These are phyloP conservation scores for Crithidia sp. DNA, from an alignment of 208 protist genomes.

Conservation along the genomic window DNA sequence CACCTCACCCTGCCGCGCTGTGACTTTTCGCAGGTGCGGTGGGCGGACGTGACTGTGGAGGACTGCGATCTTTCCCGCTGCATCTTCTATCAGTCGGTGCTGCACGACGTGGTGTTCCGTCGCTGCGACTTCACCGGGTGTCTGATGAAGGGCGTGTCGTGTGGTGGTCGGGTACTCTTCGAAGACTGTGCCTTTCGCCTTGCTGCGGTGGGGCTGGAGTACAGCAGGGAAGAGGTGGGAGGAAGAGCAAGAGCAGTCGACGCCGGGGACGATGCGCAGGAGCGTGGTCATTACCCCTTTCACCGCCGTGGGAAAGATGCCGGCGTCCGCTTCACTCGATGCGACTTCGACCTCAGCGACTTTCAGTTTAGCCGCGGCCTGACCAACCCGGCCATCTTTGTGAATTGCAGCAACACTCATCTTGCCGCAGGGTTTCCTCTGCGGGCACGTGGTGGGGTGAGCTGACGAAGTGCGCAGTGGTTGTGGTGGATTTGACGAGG, in stretches of 20 bases:
- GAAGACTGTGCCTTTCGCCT: constrained; percentile 63
- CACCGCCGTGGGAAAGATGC: background rate
- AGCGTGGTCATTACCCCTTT: no score
- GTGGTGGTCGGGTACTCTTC: constrained; percentile 42
- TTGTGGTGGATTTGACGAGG: background rate
- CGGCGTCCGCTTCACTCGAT: constrained; percentile 47
- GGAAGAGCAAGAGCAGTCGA: background rate
- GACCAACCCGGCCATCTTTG: constrained; percentile 34
- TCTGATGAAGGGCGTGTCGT: constrained; percentile 47
- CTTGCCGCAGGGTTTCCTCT: constrained; percentile 54
- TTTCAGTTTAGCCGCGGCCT: constrained; percentile 59
- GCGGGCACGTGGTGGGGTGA: constrained; percentile 22
- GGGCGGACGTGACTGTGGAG: constrained; percentile 38
- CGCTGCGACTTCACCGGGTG: constrained; percentile 66
- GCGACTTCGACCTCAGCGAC: constrained; percentile 73
- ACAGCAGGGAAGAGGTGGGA: background rate
- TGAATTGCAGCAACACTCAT: constrained; percentile 58
- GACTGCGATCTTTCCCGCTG: constrained; percentile 63
- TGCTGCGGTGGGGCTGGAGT: constrained; percentile 46
- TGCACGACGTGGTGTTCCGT: constrained; percentile 49
- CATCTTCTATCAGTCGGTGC: constrained; percentile 53
- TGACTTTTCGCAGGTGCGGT: constrained; percentile 63
- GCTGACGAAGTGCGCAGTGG: background rate
- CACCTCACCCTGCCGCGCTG: constrained; percentile 47
- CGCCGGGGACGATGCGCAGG: background rate